phyloP scores from a whole-genome alignment of 169 alveolate genomes.

The Hammondia hammondi region DNA sequence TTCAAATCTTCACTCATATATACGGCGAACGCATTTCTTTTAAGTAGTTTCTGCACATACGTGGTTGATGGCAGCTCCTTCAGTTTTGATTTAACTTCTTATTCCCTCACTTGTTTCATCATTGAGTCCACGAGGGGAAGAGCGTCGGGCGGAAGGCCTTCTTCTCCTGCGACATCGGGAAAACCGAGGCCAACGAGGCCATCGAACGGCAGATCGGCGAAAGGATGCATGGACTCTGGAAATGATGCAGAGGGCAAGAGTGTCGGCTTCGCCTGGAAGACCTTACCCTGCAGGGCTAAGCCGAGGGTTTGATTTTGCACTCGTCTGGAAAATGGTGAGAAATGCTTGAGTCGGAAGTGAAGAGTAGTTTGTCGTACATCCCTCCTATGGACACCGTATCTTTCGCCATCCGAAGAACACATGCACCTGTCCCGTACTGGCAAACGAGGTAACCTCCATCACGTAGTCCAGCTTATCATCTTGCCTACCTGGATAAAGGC shows the following conservation, averaged over 20 bases:
- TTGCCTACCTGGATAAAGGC: constrained; percentile 68
- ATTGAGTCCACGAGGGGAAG: constrained; percentile 82
- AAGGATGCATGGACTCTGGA: constrained; percentile 86
- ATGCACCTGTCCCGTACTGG: constrained; percentile 72
- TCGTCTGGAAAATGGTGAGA: constrained; percentile 67
- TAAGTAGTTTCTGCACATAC: constrained; percentile 73
- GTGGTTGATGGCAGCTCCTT: too few species aligned
- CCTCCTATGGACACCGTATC: constrained; percentile 69
- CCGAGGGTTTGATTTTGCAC: constrained; percentile 89
- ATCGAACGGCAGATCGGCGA: constrained; percentile 91
- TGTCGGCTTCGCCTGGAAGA: not conserved
- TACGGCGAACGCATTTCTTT: constrained; percentile 87
- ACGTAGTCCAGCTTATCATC: not conserved
- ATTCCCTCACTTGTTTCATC: constrained; percentile 74
- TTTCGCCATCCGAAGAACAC: constrained; percentile 71
- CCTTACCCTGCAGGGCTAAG: constrained; percentile 85
- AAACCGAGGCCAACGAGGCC: constrained; percentile 94
- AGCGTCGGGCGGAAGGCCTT: constrained; percentile 69
- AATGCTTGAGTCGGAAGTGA: not conserved
- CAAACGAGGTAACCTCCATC: not conserved
- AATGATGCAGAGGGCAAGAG: not conserved
- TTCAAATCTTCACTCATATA: constrained; percentile 83
- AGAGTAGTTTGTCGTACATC: constrained; percentile 44
- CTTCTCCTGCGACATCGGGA: constrained; percentile 81
- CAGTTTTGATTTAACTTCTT: not conserved